Base-by-base conservation (phyloP, 2,329 filamentous ascomycete species). In the Blastomyces parvus region DNA sequence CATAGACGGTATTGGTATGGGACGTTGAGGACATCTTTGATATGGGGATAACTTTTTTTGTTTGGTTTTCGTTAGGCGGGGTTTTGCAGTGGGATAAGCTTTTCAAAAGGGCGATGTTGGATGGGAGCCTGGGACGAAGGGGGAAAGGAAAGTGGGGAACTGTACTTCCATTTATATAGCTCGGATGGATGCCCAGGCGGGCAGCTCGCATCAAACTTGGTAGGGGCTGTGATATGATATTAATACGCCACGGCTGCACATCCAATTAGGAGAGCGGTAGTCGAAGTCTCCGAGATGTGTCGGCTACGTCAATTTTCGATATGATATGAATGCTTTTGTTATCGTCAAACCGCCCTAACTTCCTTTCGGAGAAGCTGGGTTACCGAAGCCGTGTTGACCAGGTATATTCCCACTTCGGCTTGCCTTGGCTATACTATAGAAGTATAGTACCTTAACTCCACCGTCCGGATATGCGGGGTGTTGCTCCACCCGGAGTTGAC, bases 1-100 rank as follows among this genome's bases (percentile, higher is more conserved):
- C 46, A 61, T 69, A 72, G 7, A 77, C 69, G 5, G 70, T 73
- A 56, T 66, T 64, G 36, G 36, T 38, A 13, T 38, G 36, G 36
- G 36, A 8, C 1, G 11, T 38, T 44, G 56, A 42, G 7, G 56
- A 19, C 56, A 44, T 59, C 17, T 55, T 17, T 27, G 11, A 27
- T 27, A 14, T 2, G 8, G 5, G 6, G 27, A 36, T 19, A n/a
- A 30, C 27, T 30, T 3, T 46, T 22, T 46, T 46, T n/a, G n/a
- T 57, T 7, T 36, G 0, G 22, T 38, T 22, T 30, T 11, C 27
- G 8, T 25, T 9, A 14, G 46, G 46, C 7, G n/a, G n/a, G 46
- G n/a, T n/a, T 42, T 36, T 36, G 33, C 3, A 36, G 33, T 9
- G 8, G 33, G 33, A 36, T 36, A 36, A 36, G 33, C 1, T 42